These are phyloP conservation scores for Flaveria linearis DNA, from an alignment of 129 eudicot genomes.

Conservation along the genomic window DNA sequence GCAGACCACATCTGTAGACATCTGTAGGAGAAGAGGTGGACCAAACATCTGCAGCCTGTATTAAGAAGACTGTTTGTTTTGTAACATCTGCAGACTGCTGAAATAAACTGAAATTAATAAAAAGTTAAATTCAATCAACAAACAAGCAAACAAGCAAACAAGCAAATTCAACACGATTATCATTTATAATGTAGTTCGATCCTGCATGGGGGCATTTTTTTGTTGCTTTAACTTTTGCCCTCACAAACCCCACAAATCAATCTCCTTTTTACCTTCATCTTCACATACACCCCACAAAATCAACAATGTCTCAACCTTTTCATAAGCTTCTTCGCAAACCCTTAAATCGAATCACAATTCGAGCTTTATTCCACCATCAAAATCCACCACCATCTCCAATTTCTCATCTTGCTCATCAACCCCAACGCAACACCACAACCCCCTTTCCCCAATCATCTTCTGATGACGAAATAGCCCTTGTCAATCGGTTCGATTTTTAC, in stretches of 20 bases:
- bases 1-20: no score
- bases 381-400: constrained; percentile 10
- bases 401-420: constrained; percentile 23
- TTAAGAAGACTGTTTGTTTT: no score
- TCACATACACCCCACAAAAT: not conserved
- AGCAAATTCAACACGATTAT: no score
- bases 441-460: constrained; percentile 15
- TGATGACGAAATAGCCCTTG: constrained; percentile 16
- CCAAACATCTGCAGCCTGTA: no score
- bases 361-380: constrained; percentile 27
- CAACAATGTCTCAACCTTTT: constrained; percentile 24
- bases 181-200: constrained; percentile 99
- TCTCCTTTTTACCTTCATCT: not conserved
- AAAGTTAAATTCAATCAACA: no score
- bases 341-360: constrained; percentile 26
- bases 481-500: constrained; percentile 33
- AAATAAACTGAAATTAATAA: no score
- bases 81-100: no score
- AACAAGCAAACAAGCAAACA: no score
- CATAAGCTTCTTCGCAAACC: constrained; percentile 35
- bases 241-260: not conserved
- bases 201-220: constrained; percentile 92
- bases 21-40: no score
- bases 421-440: constrained; percentile 8
- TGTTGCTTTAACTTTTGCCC: not conserved